A percentile compares a stretch with the other conserved stretches of the same genome.
Evolutionary conservation across 2,329 filamentous ascomycete species (phyloP).

Genomic region (Arthroderma sp.): DNA sequence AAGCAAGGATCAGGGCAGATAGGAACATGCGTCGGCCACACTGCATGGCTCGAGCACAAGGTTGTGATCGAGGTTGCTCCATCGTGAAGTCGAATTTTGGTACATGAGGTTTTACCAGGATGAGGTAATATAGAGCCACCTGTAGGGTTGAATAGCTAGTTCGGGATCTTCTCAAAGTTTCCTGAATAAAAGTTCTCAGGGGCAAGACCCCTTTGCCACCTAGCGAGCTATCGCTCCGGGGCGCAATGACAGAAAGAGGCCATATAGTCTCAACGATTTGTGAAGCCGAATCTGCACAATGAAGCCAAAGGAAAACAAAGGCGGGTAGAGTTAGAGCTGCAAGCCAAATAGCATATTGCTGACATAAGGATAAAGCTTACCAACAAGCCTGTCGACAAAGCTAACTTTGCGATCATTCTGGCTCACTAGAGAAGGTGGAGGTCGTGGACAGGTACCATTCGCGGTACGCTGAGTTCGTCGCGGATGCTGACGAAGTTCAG

Average conservation of each 20-base stretch:
- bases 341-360: slow-evolving; percentile 14
- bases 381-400: slow-evolving; percentile 93
- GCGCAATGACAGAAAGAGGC: slow-evolving; percentile 73
- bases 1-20: slow-evolving; percentile 83
- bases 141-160: slow-evolving; percentile 97
- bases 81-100: slow-evolving; percentile 72
- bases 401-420: slow-evolving; percentile 86
- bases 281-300: slow-evolving; percentile 71
- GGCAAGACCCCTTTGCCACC: slow-evolving; percentile 69
- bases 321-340: slow-evolving; percentile 15
- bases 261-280: slow-evolving; percentile 96
- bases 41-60: slow-evolving; percentile 67
- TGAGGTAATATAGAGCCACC: slow-evolving; percentile 89
- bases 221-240: slow-evolving; percentile 51
- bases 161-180: slow-evolving; percentile 84
- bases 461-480: slow-evolving; percentile 41
- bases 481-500: slow-evolving; percentile 37
- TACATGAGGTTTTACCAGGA: slow-evolving; percentile 83
- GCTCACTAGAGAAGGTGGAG: slow-evolving; percentile 64
- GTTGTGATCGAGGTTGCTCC: slow-evolving; percentile 64
- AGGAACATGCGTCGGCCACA: slow-evolving; percentile 97
- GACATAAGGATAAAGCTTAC: slow-evolving; percentile 50
- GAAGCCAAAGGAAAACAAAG: slow-evolving; percentile 7
- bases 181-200: slow-evolving; percentile 90
- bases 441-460: slow-evolving; percentile 41